These are phyloP conservation scores for Diatrype stigma DNA, from an alignment of 2,329 filamentous ascomycete species.

Conservation along the genomic window DNA sequence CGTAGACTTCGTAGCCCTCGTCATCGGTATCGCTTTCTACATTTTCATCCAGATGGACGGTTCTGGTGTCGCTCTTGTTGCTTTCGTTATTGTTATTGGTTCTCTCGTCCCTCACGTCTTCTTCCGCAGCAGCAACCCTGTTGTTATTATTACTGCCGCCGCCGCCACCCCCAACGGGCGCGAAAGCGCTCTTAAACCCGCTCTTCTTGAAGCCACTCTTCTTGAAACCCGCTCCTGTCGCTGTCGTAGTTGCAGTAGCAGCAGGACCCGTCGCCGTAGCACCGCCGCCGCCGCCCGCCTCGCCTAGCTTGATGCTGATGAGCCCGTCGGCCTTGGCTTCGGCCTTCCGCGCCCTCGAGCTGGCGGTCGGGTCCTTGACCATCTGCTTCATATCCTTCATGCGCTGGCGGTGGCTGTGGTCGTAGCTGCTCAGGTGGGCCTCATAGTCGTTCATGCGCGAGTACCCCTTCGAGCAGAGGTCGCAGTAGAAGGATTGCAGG, in stretches of 20 bases:
- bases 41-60: conserved; percentile 24
- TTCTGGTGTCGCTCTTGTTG: conserved; percentile 32
- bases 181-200: conserved; percentile 76
- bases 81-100: conserved; percentile 18
- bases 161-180: conserved; percentile 41
- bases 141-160: conserved; percentile 20
- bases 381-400: conserved; percentile 85
- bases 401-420: conserved; percentile 90
- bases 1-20: conserved; percentile 67
- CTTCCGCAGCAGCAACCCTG: conserved; percentile 37
- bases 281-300: conserved; percentile 23
- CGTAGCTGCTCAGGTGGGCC: conserved; percentile 88
- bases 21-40: conserved; percentile 63
- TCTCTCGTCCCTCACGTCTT: conserved; percentile 24
- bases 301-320: conserved; percentile 61
- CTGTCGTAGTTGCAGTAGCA: conserved; percentile 13
- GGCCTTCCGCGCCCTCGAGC: conserved; percentile 61
- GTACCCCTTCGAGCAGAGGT: conserved; percentile 91
- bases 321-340: conserved; percentile 68
- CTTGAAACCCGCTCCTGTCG: conserved; percentile 49
- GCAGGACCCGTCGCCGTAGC: conserved; percentile 13
- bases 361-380: conserved; percentile 65
- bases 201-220: conserved; percentile 76
- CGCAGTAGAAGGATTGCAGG: conserved; percentile 76
- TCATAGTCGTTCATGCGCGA: conserved; percentile 94